A percentile compares a stretch with the other conserved stretches of the same genome.
phyloP scores from a whole-genome alignment of 208 protist genomes.

The Herpetomonas tarakana region DNA sequence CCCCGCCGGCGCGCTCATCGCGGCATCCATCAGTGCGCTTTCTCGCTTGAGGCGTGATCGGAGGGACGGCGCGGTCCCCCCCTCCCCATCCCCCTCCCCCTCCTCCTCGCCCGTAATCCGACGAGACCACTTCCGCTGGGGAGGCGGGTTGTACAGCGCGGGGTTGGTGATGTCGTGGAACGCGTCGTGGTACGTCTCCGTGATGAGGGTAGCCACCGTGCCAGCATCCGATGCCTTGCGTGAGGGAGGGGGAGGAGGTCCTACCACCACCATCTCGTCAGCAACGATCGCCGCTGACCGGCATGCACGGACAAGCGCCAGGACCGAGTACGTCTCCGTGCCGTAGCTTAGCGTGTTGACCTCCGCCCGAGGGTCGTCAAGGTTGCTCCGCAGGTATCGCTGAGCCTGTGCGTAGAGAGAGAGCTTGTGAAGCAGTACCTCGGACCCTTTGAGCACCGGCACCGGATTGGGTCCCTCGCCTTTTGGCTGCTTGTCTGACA shows the following conservation, averaged over 20 bases:
- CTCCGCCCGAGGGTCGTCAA: constrained; percentile 40
- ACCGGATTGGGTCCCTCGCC: too few species aligned
- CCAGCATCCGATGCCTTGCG: neutral
- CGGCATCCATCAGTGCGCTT: neutral
- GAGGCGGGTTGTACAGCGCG: constrained; percentile 12
- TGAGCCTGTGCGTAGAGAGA: constrained; percentile 48
- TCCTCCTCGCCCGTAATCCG: neutral
- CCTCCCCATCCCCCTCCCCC: neutral
- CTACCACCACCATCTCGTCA: too few species aligned
- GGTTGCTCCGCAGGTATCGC: constrained; percentile 17
- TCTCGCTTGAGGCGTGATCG: neutral
- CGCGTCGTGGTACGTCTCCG: constrained; percentile 10
- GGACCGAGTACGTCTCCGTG: constrained; percentile 41
- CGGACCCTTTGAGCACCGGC: constrained; percentile 24
- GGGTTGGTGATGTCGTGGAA: constrained; percentile 22
- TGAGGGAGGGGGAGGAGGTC: too few species aligned
- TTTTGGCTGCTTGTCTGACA: neutral
- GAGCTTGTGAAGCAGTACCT: constrained; percentile 54
- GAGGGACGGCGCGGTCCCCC: neutral
- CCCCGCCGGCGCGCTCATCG: neutral
- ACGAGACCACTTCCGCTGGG: constrained; percentile 16
- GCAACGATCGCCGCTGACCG: too few species aligned
- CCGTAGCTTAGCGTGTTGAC: constrained; percentile 57
- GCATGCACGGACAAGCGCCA: constrained; percentile 19
- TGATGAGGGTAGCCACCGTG: neutral